These are phyloP conservation scores for Coemansia reversa DNA, from an alignment of 192 early-diverging fungal species.

Conservation along the genomic window DNA sequence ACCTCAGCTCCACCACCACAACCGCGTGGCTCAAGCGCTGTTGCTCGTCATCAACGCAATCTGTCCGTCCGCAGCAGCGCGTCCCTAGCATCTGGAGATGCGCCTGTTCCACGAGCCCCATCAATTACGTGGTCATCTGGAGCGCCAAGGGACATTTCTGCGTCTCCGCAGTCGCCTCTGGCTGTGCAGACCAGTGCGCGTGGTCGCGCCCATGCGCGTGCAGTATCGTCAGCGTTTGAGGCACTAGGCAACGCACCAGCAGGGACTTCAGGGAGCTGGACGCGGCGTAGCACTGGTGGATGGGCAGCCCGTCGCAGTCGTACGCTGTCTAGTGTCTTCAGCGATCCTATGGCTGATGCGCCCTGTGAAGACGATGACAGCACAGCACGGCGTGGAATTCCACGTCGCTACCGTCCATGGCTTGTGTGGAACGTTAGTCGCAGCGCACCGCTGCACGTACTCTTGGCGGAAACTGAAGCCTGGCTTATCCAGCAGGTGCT, in stretches of 20 bases:
- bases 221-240: conserved; percentile 49
- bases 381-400: conserved; percentile 9
- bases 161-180: conserved; percentile 24
- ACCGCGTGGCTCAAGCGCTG: conserved; percentile 13
- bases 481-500: conserved; percentile 55
- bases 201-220: conserved; percentile 38
- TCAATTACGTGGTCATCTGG: conserved; percentile 25
- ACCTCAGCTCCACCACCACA: background rate
- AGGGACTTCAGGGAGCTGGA: background rate
- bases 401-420: conserved; percentile 48
- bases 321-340: conserved; percentile 18
- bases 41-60: conserved; percentile 38
- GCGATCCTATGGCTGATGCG: conserved; percentile 13
- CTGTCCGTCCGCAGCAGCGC: conserved; percentile 24
- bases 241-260: conserved; percentile 27
- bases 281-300: conserved; percentile 8
- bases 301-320: conserved; percentile 12
- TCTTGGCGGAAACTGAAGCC: conserved; percentile 48
- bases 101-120: background rate
- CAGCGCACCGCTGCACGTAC: conserved; percentile 48
- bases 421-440: conserved; percentile 39
- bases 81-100: conserved; percentile 27
- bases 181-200: conserved; percentile 24
- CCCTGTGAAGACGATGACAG: background rate
- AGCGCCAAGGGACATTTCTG: background rate